These are phyloP conservation scores for Agrocybe pediades DNA, from an alignment of 768 basidiomycete species.

Conservation along the genomic window DNA sequence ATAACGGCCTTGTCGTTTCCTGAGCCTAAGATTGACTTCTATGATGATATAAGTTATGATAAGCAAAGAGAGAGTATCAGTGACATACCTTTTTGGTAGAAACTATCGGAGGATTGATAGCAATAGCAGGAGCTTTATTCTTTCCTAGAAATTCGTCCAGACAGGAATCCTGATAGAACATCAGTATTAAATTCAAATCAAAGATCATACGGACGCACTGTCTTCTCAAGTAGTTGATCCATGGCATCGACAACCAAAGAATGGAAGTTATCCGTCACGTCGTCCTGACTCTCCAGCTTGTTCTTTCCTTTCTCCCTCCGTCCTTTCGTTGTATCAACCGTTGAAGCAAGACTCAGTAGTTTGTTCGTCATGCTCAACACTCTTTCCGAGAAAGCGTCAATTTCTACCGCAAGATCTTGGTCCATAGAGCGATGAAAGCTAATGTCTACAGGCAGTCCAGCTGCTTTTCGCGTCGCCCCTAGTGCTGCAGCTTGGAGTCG, in stretches of 20 bases:
- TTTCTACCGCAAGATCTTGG: slow-evolving; percentile 59
- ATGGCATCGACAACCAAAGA: slow-evolving; percentile 77
- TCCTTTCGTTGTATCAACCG: slow-evolving; percentile 34
- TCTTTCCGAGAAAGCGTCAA: slow-evolving; percentile 70
- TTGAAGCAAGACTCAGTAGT: slow-evolving; percentile 55
- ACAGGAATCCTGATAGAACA: slow-evolving; percentile 65
- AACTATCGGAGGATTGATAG: slow-evolving; percentile 44
- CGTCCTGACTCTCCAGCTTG: slow-evolving; percentile 67
- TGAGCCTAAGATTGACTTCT: slow-evolving; percentile 11
- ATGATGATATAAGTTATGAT: not conserved
- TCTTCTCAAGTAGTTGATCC: slow-evolving; percentile 84
- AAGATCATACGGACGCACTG: slow-evolving; percentile 46
- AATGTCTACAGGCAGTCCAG: slow-evolving; percentile 71
- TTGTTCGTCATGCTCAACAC: slow-evolving; percentile 69
- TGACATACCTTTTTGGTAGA: slow-evolving; percentile 34
- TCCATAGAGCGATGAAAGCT: slow-evolving; percentile 91
- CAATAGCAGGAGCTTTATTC: slow-evolving; percentile 66
- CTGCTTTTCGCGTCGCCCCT: slow-evolving; percentile 62
- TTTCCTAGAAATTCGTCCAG: slow-evolving; percentile 79
- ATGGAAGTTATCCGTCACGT: slow-evolving; percentile 83
- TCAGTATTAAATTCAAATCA: not conserved
- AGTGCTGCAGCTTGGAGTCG: slow-evolving; percentile 63
- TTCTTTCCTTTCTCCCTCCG: slow-evolving; percentile 53
- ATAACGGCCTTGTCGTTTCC: slow-evolving; percentile 45
- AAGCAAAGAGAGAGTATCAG: no score